Percentiles rank a stretch among this genome's conserved stretches.
phyloP scores from a whole-genome alignment of 1,284 basidiomycete genomes.

The Phaffia rhodozyma region DNA sequence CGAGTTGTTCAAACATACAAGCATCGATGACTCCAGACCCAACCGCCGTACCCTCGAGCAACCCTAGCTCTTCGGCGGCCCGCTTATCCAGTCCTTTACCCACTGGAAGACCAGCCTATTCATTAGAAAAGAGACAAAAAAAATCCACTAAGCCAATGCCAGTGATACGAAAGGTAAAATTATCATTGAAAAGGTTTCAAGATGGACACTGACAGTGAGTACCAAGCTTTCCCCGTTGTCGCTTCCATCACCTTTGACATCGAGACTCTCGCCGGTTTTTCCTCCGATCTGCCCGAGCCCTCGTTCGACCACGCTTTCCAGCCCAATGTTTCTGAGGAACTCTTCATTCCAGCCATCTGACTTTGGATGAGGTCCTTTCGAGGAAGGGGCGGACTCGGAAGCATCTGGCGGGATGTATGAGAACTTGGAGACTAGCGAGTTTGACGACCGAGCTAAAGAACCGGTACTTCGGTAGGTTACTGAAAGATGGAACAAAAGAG shows the following conservation, averaged over 20 bases:
- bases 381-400: conserved; percentile 27
- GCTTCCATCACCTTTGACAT: background rate
- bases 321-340: conserved; percentile 74
- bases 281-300: conserved; percentile 13
- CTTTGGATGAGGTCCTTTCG: conserved; percentile 1
- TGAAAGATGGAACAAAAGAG: conserved; percentile 9
- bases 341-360: conserved; percentile 61
- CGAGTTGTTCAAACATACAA: conserved; percentile 38
- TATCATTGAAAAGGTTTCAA: too few species aligned
- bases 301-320: conserved; percentile 50
- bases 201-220: conserved; percentile 1
- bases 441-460: conserved; percentile 67
- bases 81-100: conserved; percentile 65
- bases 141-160: background rate
- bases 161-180: background rate
- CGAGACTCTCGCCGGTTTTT: conserved; percentile 4
- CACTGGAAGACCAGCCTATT: conserved; percentile 79
- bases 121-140: conserved; percentile 28
- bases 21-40: conserved; percentile 94
- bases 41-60: conserved; percentile 79
- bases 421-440: conserved; percentile 94
- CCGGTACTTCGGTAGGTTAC: conserved; percentile 83
- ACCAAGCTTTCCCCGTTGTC: conserved; percentile 10
- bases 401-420: conserved; percentile 70
- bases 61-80: conserved; percentile 74